Conservation (phyloP, 2,329 filamentous ascomycete genomes). For the Plectosphaerella sp. region DNA sequence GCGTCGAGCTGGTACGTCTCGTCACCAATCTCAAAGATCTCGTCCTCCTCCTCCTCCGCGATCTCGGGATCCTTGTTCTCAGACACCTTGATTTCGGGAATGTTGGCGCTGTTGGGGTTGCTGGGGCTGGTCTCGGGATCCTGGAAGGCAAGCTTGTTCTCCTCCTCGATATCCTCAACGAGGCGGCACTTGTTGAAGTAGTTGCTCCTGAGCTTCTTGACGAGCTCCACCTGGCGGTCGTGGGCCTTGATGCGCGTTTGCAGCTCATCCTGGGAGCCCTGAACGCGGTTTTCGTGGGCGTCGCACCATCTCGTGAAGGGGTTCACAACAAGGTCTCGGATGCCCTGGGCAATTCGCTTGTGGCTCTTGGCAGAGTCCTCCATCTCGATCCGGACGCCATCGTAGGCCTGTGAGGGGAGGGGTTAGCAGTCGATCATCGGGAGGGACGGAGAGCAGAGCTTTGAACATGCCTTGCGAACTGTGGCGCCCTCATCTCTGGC, state of each 20-base stretch:
- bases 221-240: constrained; percentile 82
- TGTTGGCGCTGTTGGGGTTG: constrained; percentile 56
- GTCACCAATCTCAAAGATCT: constrained; percentile 86
- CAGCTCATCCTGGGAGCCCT: constrained; percentile 92
- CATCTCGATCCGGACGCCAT: constrained; percentile 91
- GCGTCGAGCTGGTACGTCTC: constrained; percentile 80
- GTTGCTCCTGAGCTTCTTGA: constrained; percentile 88
- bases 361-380: constrained; percentile 84
- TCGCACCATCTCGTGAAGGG: constrained; percentile 97
- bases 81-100: constrained; percentile 86
- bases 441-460: no score
- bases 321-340: constrained; percentile 89
- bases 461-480: constrained; percentile 83
- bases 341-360: constrained; percentile 93
- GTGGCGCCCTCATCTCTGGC: constrained; percentile 90
- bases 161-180: constrained; percentile 94
- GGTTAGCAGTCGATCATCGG: not conserved
- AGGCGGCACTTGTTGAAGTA: constrained; percentile 99
- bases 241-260: constrained; percentile 88
- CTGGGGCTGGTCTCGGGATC: constrained; percentile 71
- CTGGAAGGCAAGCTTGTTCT: constrained; percentile 97
- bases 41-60: constrained; percentile 67
- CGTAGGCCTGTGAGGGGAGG: constrained; percentile 65
- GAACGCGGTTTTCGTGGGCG: constrained; percentile 83
- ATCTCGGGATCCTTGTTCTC: constrained; percentile 58